Evolutionary conservation across 345 rosid genomes (phyloP), one percentile per base, ranked within the genome.

Genomic region (Cardamine resedifolia): DNA sequence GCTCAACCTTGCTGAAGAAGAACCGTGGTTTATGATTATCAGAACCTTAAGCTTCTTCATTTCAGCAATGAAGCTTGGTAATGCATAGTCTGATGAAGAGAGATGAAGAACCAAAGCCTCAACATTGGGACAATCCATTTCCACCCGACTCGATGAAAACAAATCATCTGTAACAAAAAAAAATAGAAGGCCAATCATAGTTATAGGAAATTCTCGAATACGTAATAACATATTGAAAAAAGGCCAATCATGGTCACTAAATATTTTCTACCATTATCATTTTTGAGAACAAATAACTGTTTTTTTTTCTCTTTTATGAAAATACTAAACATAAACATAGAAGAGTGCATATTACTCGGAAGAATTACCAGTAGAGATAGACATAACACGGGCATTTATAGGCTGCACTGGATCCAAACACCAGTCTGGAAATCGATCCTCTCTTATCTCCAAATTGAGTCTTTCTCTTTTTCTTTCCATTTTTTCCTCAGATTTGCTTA

Each of bases 21-120:
- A 50, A 58, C 87, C 79, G 6, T 68, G 44, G 50, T 82, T 85
- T 51, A 70, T 70, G 65, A 88, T 73, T 0, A 53, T 58, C 75
- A 89, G 15, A 51, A 79, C 88, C 81, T 80, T 85, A 12, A 87
- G 60, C 31, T 76, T 82, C 52, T 21, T 48, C 86, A 84, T 82
- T 72, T 64, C 45, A 39, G 67, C 66, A 30, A 87, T 77, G 76
- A 82, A 91, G 30, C 21, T 58, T 4, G 93, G 90, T 36, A 91
- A 71, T 4, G 69, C 38, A 70, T 79, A 83, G 10, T 68, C 31
- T 68, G 68, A 38, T 23, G 88, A 18, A 41, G 51, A 63, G 16
- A 84, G 15, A 58, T 84, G 83, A 11, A 88, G 83, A 57, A 82
- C 75, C 21, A 88, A 57, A 50, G 30, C 86, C 69, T 87, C 77